Evolutionary conservation across 345 rosid species (phyloP).

Genomic region (Syzygium oleosum): DNA sequence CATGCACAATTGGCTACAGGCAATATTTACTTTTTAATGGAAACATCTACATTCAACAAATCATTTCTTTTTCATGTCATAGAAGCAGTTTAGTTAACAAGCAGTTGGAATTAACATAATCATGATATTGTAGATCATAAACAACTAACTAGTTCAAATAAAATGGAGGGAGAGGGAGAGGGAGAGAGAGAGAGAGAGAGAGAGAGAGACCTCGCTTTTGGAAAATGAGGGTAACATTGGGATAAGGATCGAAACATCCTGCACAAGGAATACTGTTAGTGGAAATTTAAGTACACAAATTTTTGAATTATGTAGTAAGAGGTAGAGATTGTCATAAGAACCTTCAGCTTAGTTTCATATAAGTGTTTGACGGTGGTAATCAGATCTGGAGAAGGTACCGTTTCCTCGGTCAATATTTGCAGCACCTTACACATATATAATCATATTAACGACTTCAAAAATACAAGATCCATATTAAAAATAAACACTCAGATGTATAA

Average conservation of each 20-base stretch:
- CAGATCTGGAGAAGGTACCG: constrained; percentile 63
- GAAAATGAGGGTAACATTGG: constrained; percentile 92
- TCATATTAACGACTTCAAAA: constrained; percentile 13
- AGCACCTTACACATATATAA: constrained; percentile 49
- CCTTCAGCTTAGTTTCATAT: constrained; percentile 95
- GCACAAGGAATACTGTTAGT: constrained; percentile 20
- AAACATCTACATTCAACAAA: neutral
- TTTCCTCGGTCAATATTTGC: constrained; percentile 84
- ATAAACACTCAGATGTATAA: neutral
- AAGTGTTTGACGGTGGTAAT: constrained; percentile 83
- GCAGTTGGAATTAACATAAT: neutral
- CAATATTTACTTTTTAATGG: neutral
- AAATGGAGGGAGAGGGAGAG: neutral
- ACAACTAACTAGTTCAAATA: neutral
- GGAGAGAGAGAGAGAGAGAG: neutral
- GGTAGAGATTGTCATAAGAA: constrained; percentile 8
- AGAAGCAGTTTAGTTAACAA: neutral
- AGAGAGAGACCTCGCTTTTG: constrained; percentile 67
- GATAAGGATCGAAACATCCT: constrained; percentile 94
- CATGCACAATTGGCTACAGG: neutral
- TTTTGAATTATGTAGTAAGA: constrained; percentile 1
- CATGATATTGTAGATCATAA: neutral
- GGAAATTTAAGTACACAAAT: constrained; percentile 3
- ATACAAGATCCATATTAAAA: neutral
- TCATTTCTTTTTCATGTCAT: neutral